These are phyloP conservation scores for Pseudocercospora cruenta DNA, from an alignment of 2,329 filamentous ascomycete genomes.

Conservation along the genomic window DNA sequence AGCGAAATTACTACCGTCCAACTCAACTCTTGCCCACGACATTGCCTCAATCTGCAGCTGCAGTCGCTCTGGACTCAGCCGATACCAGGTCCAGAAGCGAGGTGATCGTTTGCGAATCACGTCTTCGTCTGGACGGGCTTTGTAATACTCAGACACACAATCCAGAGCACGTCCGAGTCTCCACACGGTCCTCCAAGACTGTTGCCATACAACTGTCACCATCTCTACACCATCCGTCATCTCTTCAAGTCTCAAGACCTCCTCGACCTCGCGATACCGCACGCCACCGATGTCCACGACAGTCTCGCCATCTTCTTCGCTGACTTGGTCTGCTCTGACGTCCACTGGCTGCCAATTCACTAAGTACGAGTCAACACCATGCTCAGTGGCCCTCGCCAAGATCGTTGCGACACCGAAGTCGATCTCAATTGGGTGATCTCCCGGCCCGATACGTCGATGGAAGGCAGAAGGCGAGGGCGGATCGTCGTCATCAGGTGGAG, in stretches of 20 bases:
- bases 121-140: neutral
- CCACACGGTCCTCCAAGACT: conserved; percentile 14
- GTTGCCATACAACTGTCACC: neutral
- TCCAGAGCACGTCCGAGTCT: neutral
- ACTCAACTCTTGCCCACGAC: neutral
- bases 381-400: neutral
- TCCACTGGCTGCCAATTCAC: conserved; percentile 1
- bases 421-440: neutral
- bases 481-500: neutral
- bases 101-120: neutral
- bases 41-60: neutral
- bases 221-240: neutral
- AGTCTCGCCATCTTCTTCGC: neutral
- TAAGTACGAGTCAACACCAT: neutral
- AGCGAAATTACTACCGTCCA: neutral
- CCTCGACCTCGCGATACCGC: neutral
- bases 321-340: neutral
- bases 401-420: conserved; percentile 9
- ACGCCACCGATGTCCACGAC: neutral
- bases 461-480: neutral
- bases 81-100: conserved; percentile 4
- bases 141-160: conserved; percentile 2
- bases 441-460: neutral
- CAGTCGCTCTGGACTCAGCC: neutral
- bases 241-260: neutral